Evolutionary conservation across 805 yeast genomes (phyloP).

Genomic region (Huiozyma naganishii): DNA sequence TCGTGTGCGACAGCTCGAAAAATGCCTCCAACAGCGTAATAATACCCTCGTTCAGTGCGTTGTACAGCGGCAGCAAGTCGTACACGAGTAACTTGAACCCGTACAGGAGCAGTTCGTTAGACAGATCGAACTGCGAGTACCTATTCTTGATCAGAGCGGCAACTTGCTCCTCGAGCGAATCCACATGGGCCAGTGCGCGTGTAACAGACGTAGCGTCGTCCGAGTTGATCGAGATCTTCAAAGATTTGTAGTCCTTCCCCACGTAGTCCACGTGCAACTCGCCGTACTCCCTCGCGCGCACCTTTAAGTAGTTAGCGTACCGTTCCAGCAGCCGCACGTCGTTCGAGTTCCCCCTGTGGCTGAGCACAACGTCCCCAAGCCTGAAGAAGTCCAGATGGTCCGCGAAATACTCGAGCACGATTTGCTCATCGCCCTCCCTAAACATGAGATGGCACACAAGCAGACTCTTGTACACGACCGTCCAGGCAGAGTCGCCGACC

Average conservation of each 20-base stretch:
- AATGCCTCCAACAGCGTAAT: constrained; percentile 88
- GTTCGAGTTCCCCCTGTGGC: constrained; percentile 15
- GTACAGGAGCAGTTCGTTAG: constrained; percentile 73
- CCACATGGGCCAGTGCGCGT: constrained; percentile 72
- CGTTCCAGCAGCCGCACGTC: constrained; percentile 50
- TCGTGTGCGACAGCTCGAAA: constrained; percentile 79
- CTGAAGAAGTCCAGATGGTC: constrained; percentile 42
- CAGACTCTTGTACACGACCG: constrained; percentile 77
- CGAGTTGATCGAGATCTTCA: constrained; percentile 39
- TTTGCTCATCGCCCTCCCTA: constrained; percentile 78
- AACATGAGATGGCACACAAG: constrained; percentile 83
- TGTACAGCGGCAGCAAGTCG: constrained; percentile 77
- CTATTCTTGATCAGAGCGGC: constrained; percentile 62
- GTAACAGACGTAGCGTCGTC: constrained; percentile 39
- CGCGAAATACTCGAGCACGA: constrained; percentile 52
- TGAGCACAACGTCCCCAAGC: constrained; percentile 27
- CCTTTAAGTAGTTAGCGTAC: constrained; percentile 61
- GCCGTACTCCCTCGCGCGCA: constrained; percentile 61
- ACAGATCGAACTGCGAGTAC: constrained; percentile 69
- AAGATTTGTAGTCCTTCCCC: constrained; percentile 47
- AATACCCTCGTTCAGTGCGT: constrained; percentile 89
- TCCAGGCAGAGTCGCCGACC: constrained; percentile 77
- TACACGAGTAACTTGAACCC: constrained; percentile 84
- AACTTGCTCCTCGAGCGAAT: constrained; percentile 75
- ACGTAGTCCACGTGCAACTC: constrained; percentile 64